Evolutionary conservation across 1,284 basidiomycete genomes (phyloP).

Genomic region (Leccinum cinnamomeum): DNA sequence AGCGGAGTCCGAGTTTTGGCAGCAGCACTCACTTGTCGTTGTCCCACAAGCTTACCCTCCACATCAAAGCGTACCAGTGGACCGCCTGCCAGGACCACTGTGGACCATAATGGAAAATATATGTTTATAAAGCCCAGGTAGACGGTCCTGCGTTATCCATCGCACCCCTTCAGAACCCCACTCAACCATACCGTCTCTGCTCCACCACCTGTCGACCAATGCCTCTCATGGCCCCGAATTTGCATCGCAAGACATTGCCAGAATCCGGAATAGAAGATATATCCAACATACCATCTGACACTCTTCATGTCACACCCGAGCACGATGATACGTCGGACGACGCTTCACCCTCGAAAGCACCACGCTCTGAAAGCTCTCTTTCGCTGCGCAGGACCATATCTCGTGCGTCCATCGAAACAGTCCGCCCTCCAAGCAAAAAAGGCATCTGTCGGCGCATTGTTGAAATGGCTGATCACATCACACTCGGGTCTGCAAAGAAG

Average conservation of each 20-base stretch:
- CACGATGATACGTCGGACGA: neutral
- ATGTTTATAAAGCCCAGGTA: neutral
- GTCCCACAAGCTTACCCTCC: neutral
- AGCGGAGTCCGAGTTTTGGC: neutral
- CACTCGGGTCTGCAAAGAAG: conserved; percentile 8
- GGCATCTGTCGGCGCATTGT: conserved; percentile 23
- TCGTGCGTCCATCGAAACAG: conserved; percentile 19
- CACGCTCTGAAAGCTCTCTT: neutral
- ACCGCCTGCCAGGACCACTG: neutral
- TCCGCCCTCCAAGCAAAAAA: conserved; percentile 8
- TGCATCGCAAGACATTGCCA: neutral
- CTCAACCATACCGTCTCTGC: neutral
- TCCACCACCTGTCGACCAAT: neutral
- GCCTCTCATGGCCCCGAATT: neutral
- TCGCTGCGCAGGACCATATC: conserved; percentile 23
- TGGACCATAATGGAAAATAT: neutral
- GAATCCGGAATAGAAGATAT: neutral
- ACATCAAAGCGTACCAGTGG: neutral
- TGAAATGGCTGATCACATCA: conserved; percentile 15
- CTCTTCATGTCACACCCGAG: neutral
- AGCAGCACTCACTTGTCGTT: neutral
- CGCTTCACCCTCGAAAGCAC: conserved; percentile 8
- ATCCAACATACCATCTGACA: neutral
- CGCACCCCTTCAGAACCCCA: neutral
- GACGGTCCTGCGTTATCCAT: neutral